Evolutionary conservation across 805 yeast species (phyloP), one percentile per base, ranked within the genome.

Genomic region (Zygosaccharomyces bailii): DNA sequence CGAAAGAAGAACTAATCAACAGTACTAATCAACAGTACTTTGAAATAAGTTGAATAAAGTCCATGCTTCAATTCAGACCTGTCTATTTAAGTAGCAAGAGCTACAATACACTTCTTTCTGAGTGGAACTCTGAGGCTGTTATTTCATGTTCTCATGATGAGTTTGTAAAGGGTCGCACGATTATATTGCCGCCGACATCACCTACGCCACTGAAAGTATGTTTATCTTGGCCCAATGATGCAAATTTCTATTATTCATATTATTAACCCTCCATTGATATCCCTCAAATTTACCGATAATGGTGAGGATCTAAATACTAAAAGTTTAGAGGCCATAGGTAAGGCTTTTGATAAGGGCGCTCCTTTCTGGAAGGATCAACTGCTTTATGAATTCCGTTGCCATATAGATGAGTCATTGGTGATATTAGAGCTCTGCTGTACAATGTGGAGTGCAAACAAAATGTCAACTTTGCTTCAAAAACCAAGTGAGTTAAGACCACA

Each of bases 171-270:
- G 40, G 11, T 5, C 25, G 23, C n/a, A 25, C 27, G 25, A 29
- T 44, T 14, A 38, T 42, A 34, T 43, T 48, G 47, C 52, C 52
- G 52, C 52, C 52, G 16, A 42, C 40, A 45, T 38, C 43, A 16
- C 52, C 52, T 7, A 34, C 44, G 9, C 20, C 27, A n/a, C 29
- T 48, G 18, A 38, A 34, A 31, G 51, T 48, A 48, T 48, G 51
- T 23, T 3, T 4, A 3, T 4, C 10, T 10, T 4, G 16, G 6
- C 11, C 6, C 25, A 21, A 6, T 27, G 16, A 10, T 27, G 10
- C 16, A 13, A 2, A 4, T 24, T 24, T 24, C 27, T 24, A 9
- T 4, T 24, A 17, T 14, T 11, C 6, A 13, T 17, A 13, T 9
- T 20, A 31, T 43, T 24, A 32, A 34, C 20, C 25, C 6, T 19